phyloP scores from a whole-genome alignment of 2,329 filamentous ascomycete species.

The Pestalotiopsis sp. region DNA sequence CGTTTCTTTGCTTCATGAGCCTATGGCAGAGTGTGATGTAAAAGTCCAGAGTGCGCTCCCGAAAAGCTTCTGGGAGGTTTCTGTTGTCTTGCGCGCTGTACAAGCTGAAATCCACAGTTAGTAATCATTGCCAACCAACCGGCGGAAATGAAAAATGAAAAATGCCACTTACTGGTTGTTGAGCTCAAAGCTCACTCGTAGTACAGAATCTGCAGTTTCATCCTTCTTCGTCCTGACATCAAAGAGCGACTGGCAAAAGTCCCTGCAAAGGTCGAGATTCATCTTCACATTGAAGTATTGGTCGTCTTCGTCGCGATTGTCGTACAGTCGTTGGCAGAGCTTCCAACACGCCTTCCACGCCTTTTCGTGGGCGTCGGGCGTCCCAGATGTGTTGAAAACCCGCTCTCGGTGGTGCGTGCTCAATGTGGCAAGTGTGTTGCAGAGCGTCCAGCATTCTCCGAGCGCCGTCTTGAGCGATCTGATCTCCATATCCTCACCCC shows the following conservation, averaged over 20 bases:
- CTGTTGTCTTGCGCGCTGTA: slow-evolving; percentile 86
- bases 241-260: slow-evolving; percentile 90
- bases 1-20: slow-evolving; percentile 89
- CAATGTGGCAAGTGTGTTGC: slow-evolving; percentile 83
- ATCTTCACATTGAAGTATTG: slow-evolving; percentile 67
- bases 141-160: not conserved
- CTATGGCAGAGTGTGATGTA: slow-evolving; percentile 93
- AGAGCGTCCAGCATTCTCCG: slow-evolving; percentile 89
- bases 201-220: slow-evolving; percentile 78
- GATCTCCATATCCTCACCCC: slow-evolving; percentile 59
- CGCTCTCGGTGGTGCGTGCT: slow-evolving; percentile 81
- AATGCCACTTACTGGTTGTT: slow-evolving; percentile 72
- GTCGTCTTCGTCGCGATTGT: slow-evolving; percentile 71
- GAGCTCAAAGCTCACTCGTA: slow-evolving; percentile 90
- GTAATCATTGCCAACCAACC: not conserved
- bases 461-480: slow-evolving; percentile 72
- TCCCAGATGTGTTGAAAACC: slow-evolving; percentile 73
- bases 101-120: slow-evolving; percentile 46
- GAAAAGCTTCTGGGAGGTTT: slow-evolving; percentile 80
- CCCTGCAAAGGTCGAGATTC: slow-evolving; percentile 83
- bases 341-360: slow-evolving; percentile 96
- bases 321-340: slow-evolving; percentile 85
- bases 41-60: slow-evolving; percentile 88
- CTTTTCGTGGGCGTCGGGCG: slow-evolving; percentile 77
- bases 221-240: slow-evolving; percentile 79